Evolutionary conservation across 2,329 filamentous ascomycete genomes (phyloP).

Genomic region (Septoria petroselini): DNA sequence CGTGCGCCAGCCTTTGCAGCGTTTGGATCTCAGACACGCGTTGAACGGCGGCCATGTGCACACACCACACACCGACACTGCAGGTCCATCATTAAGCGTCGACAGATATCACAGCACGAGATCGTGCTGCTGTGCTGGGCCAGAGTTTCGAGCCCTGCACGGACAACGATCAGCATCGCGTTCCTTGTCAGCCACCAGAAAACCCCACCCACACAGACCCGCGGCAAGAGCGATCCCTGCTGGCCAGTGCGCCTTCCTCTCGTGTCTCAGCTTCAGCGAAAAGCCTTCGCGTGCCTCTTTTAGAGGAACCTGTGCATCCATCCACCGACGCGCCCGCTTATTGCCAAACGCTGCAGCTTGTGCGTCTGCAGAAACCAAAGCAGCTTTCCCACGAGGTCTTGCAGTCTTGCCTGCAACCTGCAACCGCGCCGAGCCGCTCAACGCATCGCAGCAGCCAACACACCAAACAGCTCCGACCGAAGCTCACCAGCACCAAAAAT

Average conservation of each 20-base stretch:
- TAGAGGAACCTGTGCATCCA: conserved; percentile 1
- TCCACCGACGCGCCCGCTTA: conserved; percentile 1
- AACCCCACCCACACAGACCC: not conserved
- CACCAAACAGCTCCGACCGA: not conserved
- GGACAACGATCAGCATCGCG: not conserved
- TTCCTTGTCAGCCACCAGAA: conserved; percentile 9
- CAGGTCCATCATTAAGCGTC: not conserved
- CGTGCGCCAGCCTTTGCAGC: not conserved
- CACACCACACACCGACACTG: not conserved
- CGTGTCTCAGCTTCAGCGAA: conserved; percentile 10
- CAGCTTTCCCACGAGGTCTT: not conserved
- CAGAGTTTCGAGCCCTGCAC: not conserved
- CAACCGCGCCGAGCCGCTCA: conserved; percentile 8
- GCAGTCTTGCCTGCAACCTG: conserved; percentile 3
- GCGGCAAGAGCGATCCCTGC: conserved; percentile 3
- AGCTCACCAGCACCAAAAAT: not conserved
- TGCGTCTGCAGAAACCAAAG: not conserved
- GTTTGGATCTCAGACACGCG: conserved; percentile 6
- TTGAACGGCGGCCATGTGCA: conserved; percentile 1
- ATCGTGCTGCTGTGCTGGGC: not conserved
- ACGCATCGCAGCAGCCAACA: not conserved
- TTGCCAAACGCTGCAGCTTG: conserved; percentile 1
- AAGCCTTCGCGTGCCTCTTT: conserved; percentile 11
- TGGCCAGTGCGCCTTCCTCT: conserved; percentile 2
- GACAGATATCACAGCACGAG: conserved; percentile 3